Evolutionary conservation across 179 eudicot genomes (phyloP).

Genomic region (Silene vulgaris): DNA sequence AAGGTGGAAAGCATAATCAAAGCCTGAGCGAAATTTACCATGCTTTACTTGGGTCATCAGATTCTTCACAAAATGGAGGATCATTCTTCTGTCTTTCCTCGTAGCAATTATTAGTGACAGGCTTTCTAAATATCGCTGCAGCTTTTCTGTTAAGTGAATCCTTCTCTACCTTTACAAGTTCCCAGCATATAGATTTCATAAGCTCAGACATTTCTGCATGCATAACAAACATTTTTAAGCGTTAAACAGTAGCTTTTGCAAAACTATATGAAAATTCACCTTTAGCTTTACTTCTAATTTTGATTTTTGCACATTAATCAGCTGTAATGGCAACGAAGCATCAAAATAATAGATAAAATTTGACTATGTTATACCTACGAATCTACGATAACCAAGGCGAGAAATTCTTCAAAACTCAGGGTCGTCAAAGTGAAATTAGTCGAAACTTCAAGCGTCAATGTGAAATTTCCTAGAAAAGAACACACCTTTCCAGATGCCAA

Average conservation of each 20-base stretch:
- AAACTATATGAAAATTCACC: neutral
- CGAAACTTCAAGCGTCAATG: neutral
- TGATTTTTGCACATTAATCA: no score
- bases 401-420: neutral
- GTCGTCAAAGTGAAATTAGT: neutral
- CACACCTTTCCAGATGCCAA: constrained; percentile 40
- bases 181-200: constrained; percentile 45
- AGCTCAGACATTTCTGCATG: constrained; percentile 39
- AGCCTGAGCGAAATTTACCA: constrained; percentile 27
- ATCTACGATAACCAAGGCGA: no score
- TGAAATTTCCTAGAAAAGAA: no score
- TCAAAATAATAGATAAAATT: no score
- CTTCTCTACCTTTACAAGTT: constrained; percentile 36
- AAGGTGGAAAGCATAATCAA: constrained; percentile 7
- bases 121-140: constrained; percentile 38
- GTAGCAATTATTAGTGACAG: constrained; percentile 39
- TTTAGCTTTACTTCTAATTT: no score
- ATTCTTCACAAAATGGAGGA: constrained; percentile 42
- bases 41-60: constrained; percentile 36
- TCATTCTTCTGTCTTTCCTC: constrained; percentile 27
- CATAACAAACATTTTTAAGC: neutral
- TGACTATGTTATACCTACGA: neutral
- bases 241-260: neutral
- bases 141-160: constrained; percentile 34
- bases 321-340: no score